Base-by-base conservation (phyloP, 805 yeast species). In the Priceomyces medius region DNA sequence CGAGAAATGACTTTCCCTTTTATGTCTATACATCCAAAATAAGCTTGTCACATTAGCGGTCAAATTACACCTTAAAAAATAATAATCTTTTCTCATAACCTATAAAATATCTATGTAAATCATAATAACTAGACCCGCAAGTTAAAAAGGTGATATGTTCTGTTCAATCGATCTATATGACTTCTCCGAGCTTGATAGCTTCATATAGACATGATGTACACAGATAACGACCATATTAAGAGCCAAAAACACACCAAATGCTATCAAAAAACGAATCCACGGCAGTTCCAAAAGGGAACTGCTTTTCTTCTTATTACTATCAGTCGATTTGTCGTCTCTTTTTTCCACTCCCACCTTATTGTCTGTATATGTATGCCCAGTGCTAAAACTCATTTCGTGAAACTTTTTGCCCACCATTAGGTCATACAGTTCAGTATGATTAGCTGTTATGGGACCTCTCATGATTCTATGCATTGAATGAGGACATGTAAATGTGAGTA, bases 131-230 rank as follows among this genome's bases (percentile, higher is more conserved):
- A 26, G 32, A 16, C 21, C 31, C n/a, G 28, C 18, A 4, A 14
- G 20, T 37, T 56, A 65, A 41, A 58, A 67, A 9, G 73, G 71
- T 10, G 71, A 64, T 26, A 61, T 51, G 20, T 51, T 58, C 37
- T 64, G 70, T 21, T 67, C 72, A 21, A 68, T 48, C 20, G 61
- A 58, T 38, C 64, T 51, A 46, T 69, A 69, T 33, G 59, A 49
- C 42, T 55, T 62, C 23, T 58, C 56, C 3, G 62, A 50, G 28
- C 53, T 52, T 18, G 64, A 48, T 5, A 58, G 44, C 40, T 57
- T 58, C 48, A 57, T 56, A 44, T 55, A 66, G 18, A 69, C 41
- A 43, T 70, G 76, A 42, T 69, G 74, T 27, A 68, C 52, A 21
- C 59, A 47, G 39, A 70, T 68, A 20, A 61, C 72, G 18, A 66